Conservation (phyloP, 495 filamentous ascomycete genomes). For the Podospora didyma region DNA sequence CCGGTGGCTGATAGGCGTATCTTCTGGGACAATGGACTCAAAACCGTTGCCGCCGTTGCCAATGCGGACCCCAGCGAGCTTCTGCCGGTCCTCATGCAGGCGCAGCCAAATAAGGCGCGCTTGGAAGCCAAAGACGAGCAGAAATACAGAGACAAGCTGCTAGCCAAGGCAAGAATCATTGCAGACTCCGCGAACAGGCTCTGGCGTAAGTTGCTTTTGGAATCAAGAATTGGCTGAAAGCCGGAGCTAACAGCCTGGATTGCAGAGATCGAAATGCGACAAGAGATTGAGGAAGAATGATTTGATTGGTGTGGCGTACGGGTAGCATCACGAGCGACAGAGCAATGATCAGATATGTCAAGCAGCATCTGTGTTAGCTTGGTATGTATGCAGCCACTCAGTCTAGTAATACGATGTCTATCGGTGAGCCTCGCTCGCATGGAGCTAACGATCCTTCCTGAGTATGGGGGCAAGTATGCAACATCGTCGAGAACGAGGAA, state of each 20-base stretch:
- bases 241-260: background rate
- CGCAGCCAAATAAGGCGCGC: constrained; percentile 60
- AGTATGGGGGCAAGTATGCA: too few species aligned
- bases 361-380: too few species aligned
- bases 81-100: constrained; percentile 65
- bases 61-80: constrained; percentile 64
- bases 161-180: constrained; percentile 65
- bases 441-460: background rate
- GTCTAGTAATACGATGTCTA: too few species aligned
- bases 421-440: background rate
- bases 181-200: constrained; percentile 65
- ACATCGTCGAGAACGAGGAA: background rate
- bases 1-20: constrained; percentile 36
- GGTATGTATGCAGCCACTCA: too few species aligned
- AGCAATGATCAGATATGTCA: too few species aligned
- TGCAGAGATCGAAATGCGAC: constrained; percentile 44
- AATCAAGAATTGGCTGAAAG: background rate
- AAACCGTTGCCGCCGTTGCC: constrained; percentile 61
- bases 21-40: constrained; percentile 75
- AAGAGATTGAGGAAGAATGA: constrained; percentile 40
- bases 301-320: too few species aligned
- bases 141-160: constrained; percentile 59
- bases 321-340: too few species aligned
- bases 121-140: constrained; percentile 57
- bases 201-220: constrained; percentile 53